Percentiles rank a stretch among this genome's conserved stretches.
These are phyloP conservation scores for Agrocybe praecox DNA, from an alignment of 768 basidiomycete genomes.

Conservation along the genomic window DNA sequence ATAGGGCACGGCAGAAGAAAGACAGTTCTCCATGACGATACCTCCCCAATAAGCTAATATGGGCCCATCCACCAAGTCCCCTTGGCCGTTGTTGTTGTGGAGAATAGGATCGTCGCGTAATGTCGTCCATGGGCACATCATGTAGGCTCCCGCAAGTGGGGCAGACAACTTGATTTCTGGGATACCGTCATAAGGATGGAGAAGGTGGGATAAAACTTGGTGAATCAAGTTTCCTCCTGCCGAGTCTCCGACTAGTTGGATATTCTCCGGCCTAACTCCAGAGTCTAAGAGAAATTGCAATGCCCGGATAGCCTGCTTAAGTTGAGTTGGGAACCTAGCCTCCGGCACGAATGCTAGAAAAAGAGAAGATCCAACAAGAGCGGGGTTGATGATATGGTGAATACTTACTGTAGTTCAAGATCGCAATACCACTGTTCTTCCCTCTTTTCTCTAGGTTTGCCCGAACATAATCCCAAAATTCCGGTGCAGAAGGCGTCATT, in stretches of 20 bases:
- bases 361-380: neutral
- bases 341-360: constrained; percentile 31
- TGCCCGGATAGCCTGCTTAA: constrained; percentile 30
- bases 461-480: constrained; percentile 21
- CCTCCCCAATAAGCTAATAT: constrained; percentile 1
- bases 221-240: constrained; percentile 40
- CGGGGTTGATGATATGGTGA: neutral
- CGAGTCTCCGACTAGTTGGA: constrained; percentile 41
- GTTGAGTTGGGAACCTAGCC: constrained; percentile 36
- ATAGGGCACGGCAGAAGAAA: constrained; percentile 4
- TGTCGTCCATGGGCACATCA: constrained; percentile 43
- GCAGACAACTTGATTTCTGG: constrained; percentile 21
- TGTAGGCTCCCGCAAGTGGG: constrained; percentile 32
- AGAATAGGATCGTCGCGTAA: constrained; percentile 19
- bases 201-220: constrained; percentile 36
- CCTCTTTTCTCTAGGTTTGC: constrained; percentile 4
- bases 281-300: constrained; percentile 31
- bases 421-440: constrained; percentile 10
- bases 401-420: constrained; percentile 18
- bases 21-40: constrained; percentile 2
- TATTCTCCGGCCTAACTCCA: constrained; percentile 31
- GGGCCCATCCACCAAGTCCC: neutral
- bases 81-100: neutral
- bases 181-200: constrained; percentile 34
- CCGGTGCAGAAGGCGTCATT: neutral